These are phyloP conservation scores for Phytopythium aichiense DNA, from an alignment of 352 stramenopile genomes.

Conservation along the genomic window DNA sequence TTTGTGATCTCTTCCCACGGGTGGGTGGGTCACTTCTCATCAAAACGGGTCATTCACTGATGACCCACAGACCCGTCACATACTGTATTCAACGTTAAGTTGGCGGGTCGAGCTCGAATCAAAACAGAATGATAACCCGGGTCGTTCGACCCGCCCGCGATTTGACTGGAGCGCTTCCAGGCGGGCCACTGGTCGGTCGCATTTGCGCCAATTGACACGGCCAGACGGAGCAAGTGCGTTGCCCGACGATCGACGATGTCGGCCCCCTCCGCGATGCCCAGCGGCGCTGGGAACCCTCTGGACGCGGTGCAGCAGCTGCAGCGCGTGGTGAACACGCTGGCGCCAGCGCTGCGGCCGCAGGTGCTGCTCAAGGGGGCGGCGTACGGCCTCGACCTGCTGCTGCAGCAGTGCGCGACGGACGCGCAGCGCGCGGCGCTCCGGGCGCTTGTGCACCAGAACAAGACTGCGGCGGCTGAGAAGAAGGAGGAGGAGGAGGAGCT, in stretches of 20 bases:
- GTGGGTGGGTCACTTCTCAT: no score
- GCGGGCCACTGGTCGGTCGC: background rate
- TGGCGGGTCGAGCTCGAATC: no score
- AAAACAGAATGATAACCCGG: no score
- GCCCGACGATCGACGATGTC: background rate
- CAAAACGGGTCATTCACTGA: no score
- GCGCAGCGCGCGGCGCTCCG: slow-evolving; percentile 53
- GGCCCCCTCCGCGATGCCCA: slow-evolving; percentile 5
- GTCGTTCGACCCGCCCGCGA: background rate
- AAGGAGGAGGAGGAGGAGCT: slow-evolving; percentile 14
- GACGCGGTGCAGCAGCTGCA: slow-evolving; percentile 63
- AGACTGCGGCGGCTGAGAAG: slow-evolving; percentile 21
- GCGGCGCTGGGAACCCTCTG: slow-evolving; percentile 31
- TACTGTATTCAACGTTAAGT: no score
- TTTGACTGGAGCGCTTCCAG: slow-evolving; percentile 2
- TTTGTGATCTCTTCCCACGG: no score
- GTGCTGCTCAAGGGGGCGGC: slow-evolving; percentile 53
- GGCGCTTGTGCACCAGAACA: slow-evolving; percentile 32
- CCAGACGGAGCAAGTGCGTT: background rate
- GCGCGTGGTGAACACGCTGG: slow-evolving; percentile 42
- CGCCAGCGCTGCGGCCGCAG: slow-evolving; percentile 54
- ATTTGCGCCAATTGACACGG: background rate
- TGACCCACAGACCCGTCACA: no score
- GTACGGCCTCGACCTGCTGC: slow-evolving; percentile 64
- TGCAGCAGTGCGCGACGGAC: slow-evolving; percentile 58